Conservation (phyloP, 2,329 filamentous ascomycete genomes). For the Cytospora mali region DNA sequence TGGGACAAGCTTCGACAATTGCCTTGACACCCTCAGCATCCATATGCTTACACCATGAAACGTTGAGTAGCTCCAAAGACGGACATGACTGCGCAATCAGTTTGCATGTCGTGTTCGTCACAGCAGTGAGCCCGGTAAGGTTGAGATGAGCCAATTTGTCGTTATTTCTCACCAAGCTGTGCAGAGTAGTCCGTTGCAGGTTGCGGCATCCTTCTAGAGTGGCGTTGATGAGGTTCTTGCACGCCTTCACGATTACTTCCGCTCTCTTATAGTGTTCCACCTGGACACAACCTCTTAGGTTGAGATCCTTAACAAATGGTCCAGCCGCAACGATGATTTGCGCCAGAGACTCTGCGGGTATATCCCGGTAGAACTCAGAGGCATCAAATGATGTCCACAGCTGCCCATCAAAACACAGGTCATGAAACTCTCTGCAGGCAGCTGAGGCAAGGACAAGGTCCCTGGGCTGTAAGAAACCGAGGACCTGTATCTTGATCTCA, state of each 20-base stretch:
- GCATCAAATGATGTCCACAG: conserved; percentile 86
- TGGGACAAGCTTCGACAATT: conserved; percentile 72
- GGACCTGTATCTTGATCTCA: conserved; percentile 78
- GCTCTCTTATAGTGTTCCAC: conserved; percentile 78
- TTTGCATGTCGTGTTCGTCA: conserved; percentile 83
- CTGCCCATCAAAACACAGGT: conserved; percentile 91
- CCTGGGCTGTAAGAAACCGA: conserved; percentile 75
- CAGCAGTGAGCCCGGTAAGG: conserved; percentile 76
- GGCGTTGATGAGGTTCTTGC: conserved; percentile 83
- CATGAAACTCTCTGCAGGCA: conserved; percentile 77
- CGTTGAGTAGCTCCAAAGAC: conserved; percentile 80
- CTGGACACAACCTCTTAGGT: conserved; percentile 88
- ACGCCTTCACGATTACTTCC: conserved; percentile 78
- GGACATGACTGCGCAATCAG: conserved; percentile 82
- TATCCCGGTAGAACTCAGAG: conserved; percentile 83
- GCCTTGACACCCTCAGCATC: conserved; percentile 74
- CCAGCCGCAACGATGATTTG: conserved; percentile 85
- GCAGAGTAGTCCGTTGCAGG: conserved; percentile 75
- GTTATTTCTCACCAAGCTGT: conserved; percentile 75
- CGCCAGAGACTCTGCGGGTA: conserved; percentile 79
- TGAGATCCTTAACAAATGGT: conserved; percentile 87
- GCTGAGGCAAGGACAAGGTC: conserved; percentile 78
- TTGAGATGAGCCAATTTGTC: conserved; percentile 80
- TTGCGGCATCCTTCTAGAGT: conserved; percentile 90
- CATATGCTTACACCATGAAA: conserved; percentile 91